Conservation (phyloP, 495 filamentous ascomycete genomes). For the Astrocystis sublimbata region DNA sequence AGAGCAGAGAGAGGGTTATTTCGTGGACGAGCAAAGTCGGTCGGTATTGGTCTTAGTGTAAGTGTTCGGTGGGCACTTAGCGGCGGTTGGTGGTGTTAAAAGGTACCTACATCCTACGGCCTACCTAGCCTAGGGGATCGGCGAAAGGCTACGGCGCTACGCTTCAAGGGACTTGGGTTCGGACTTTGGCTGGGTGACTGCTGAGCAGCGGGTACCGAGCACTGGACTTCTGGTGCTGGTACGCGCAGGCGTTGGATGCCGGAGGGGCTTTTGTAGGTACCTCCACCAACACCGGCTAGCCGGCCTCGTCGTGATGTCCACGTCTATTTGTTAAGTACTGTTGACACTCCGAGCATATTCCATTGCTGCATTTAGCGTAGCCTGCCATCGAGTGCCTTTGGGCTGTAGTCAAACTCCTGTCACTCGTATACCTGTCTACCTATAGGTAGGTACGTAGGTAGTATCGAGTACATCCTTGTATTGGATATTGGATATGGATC, state of each 20-base stretch:
- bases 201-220: no score
- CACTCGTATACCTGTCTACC: no score
- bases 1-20: background rate
- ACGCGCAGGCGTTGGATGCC: background rate
- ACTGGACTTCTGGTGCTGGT: background rate
- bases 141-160: conserved; percentile 1
- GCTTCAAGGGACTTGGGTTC: no score
- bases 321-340: no score
- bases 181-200: no score
- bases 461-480: background rate
- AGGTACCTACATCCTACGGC: no score
- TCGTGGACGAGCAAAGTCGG: background rate
- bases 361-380: no score
- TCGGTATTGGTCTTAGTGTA: background rate
- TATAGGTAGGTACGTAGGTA: background rate
- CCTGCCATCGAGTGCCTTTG: no score
- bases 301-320: background rate
- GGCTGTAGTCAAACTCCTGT: no score
- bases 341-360: no score
- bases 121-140: no score
- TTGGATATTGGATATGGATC: no score
- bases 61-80: background rate
- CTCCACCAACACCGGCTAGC: background rate
- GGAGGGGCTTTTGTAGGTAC: background rate
- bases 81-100: background rate